Conservation (phyloP, 164 flowering plant genomes). For the grape (Vitis vinifera) region DNA sequence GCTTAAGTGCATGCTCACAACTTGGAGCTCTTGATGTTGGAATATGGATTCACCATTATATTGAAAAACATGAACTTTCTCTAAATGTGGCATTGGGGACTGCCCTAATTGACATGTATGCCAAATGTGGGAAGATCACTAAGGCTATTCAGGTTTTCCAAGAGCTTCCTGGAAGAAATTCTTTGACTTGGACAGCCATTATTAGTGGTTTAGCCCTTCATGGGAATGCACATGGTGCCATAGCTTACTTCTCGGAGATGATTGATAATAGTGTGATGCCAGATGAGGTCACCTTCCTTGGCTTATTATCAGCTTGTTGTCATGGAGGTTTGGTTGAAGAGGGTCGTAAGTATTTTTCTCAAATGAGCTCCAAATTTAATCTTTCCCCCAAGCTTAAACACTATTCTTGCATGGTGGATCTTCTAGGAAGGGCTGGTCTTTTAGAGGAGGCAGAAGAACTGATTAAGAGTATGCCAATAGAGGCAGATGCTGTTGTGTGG, state of each 20-base stretch:
- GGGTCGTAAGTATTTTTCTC: constrained; percentile 47
- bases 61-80: constrained; percentile 42
- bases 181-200: constrained; percentile 68
- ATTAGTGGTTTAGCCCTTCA: constrained; percentile 72
- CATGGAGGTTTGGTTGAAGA: constrained; percentile 72
- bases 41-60: constrained; percentile 60
- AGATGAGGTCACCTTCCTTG: constrained; percentile 71
- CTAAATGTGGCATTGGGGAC: constrained; percentile 57
- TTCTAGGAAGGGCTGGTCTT: constrained; percentile 72
- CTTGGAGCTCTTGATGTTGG: constrained; percentile 74
- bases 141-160: constrained; percentile 56
- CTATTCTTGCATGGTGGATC: constrained; percentile 75
- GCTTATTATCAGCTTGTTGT: constrained; percentile 71
- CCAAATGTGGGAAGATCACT: constrained; percentile 65
- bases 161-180: constrained; percentile 45
- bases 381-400: constrained; percentile 55
- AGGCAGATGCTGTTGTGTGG: constrained; percentile 66
- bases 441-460: constrained; percentile 61
- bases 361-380: constrained; percentile 48
- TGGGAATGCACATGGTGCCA: constrained; percentile 54
- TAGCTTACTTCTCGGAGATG: constrained; percentile 56
- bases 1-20: constrained; percentile 65
- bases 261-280: constrained; percentile 47
- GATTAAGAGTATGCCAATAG: constrained; percentile 54
- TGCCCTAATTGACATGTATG: constrained; percentile 78